Conservation (phyloP, 1,139 yeast genomes). For the Spathaspora sp. region DNA sequence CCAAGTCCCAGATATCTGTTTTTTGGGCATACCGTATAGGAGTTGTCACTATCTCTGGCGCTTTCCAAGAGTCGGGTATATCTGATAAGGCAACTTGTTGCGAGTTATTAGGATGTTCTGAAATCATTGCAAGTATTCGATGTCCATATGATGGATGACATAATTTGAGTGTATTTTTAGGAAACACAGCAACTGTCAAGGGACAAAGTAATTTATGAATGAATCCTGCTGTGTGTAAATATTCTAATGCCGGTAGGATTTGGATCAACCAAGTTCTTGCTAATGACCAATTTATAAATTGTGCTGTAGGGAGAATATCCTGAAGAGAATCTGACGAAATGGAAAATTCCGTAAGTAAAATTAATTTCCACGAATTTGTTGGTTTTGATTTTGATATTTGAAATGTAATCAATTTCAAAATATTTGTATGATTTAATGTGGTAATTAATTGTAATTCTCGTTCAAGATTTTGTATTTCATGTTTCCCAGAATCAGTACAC, state of each 20-base stretch:
- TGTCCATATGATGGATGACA: constrained; percentile 72
- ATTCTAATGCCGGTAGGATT: constrained; percentile 79
- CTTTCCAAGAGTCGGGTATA: constrained; percentile 54
- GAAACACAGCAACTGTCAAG: constrained; percentile 47
- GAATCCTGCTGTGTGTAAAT: constrained; percentile 76
- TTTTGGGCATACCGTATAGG: constrained; percentile 46
- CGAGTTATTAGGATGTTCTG: constrained; percentile 44
- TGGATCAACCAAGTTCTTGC: constrained; percentile 91
- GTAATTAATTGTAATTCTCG: constrained; percentile 64
- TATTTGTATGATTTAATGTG: constrained; percentile 61
- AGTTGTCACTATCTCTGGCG: constrained; percentile 56
- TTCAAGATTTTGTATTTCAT: constrained; percentile 69
- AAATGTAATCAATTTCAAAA: constrained; percentile 66
- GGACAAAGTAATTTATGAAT: constrained; percentile 69
- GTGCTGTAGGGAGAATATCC: constrained; percentile 69
- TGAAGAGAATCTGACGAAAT: constrained; percentile 55
- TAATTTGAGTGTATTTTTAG: constrained; percentile 50
- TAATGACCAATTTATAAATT: constrained; percentile 63
- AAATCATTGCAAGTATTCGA: constrained; percentile 59
- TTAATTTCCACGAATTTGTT: constrained; percentile 56
- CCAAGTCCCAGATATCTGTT: constrained; percentile 92
- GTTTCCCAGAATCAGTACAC: constrained; percentile 70
- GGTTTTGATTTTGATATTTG: constrained; percentile 53
- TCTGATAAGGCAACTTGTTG: constrained; percentile 14
- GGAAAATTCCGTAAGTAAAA: constrained; percentile 66